Base-by-base conservation (phyloP, 179 eudicot species). In the Silene noctiflora region DNA sequence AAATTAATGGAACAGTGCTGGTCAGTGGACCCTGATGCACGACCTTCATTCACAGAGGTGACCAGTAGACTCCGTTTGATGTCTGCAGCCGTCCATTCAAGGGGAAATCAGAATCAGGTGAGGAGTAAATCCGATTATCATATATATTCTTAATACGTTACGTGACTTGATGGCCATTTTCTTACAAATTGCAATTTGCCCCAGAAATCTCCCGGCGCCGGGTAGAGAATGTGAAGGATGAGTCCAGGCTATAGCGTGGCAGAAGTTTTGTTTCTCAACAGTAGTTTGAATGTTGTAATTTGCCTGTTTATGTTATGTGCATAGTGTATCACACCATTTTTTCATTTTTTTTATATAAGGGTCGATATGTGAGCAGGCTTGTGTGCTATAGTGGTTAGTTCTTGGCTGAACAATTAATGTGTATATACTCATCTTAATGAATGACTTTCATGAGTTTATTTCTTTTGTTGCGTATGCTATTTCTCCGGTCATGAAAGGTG, bases 1-100 rank as follows among this genome's bases (percentile, higher is more conserved):
- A 87, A 77, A 42, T 85, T 94, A 78, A 90, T 94, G 91, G 97
- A 94, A 75, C 90, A 89, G 9, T 94, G 98, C 84, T 94, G 98
- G 98, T 86, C 89, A 46, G 82, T 86, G 10, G 86, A 94, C 61
- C 94, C 98, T 33, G 88, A 85, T 76, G 60, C 78, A 2, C 90
- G 98, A 7, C 98, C 98, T 44, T 86, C 98, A 7, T 94, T 94
- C 80, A 86, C 96, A 19, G 91, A 89, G 74, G 79, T 94, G 24
- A 83, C 98, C 22, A 77, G 78, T 31, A 84, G 90, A 75, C 83
- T 94, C 71, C 89, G 94, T 58, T 80, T 84, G 4, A 90, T 94
- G 88, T 86, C 87, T 20, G 75, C 76, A 4, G 69, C 85, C 42
- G 80, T 84, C 74, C 93, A 81, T 60, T 82, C 98, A 13, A 93